A percentile compares a stretch with the other conserved stretches of the same genome.
Conservation (phyloP, 768 basidiomycete genomes). For the Suillus brevipes region DNA sequence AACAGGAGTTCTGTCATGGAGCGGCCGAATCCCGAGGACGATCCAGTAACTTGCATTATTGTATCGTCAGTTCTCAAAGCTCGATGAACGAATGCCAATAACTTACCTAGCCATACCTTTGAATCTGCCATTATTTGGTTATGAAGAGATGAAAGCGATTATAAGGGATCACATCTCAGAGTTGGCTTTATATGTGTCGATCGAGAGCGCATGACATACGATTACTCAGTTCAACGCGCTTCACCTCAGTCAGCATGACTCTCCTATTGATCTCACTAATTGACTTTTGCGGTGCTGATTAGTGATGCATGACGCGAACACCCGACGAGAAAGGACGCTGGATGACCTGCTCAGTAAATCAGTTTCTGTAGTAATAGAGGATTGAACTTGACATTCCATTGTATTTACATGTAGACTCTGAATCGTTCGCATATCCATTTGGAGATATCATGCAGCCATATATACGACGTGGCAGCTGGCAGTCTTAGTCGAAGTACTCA, state of each 20-base stretch:
- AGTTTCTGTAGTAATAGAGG: neutral
- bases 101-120: conserved; percentile 21
- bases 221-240: neutral
- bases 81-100: no score
- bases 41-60: conserved; percentile 33
- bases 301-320: no score
- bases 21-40: conserved; percentile 38
- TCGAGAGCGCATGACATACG: neutral
- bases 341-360: neutral
- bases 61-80: neutral
- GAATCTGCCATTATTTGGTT: conserved; percentile 13
- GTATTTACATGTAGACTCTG: neutral
- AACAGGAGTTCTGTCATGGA: conserved; percentile 31
- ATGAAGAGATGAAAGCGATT: neutral
- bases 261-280: neutral
- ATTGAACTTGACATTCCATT: neutral
- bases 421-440: neutral
- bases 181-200: neutral
- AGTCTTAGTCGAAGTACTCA: neutral
- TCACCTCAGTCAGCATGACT: neutral
- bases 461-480: neutral
- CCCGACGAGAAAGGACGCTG: no score
- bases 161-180: neutral
- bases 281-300: neutral
- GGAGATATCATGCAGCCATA: neutral